A percentile compares a stretch with the other conserved stretches of the same genome.
These are phyloP conservation scores for Vigna hirtella DNA, from an alignment of 306 rosid species.

Conservation along the genomic window DNA sequence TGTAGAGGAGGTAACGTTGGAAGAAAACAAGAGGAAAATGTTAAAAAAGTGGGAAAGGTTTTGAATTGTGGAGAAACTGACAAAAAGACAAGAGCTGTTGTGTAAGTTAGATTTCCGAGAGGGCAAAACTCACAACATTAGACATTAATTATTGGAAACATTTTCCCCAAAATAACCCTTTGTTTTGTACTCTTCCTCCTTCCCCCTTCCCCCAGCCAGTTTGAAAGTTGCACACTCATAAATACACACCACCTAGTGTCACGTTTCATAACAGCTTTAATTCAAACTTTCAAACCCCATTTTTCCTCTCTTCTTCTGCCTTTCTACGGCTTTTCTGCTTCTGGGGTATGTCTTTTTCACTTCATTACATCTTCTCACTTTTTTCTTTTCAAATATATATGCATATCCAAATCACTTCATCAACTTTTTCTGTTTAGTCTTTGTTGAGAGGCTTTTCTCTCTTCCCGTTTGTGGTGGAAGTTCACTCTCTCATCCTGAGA, in stretches of 20 bases:
- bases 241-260: constrained; percentile 47
- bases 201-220: neutral
- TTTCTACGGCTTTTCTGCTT: constrained; percentile 29
- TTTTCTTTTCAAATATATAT: neutral
- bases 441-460: neutral
- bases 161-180: constrained; percentile 56
- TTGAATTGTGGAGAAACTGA: constrained; percentile 67
- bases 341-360: constrained; percentile 44
- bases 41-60: constrained; percentile 44
- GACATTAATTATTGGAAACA: constrained; percentile 43
- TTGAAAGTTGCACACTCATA: constrained; percentile 54
- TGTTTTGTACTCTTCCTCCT: constrained; percentile 62
- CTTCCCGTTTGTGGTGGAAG: constrained; percentile 25
- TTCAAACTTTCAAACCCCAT: constrained; percentile 63
- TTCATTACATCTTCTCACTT: constrained; percentile 9
- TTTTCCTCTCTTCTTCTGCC: constrained; percentile 27
- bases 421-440: constrained; percentile 25
- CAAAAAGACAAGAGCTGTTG: constrained; percentile 54
- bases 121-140: neutral
- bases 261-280: constrained; percentile 61
- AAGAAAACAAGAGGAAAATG: constrained; percentile 52
- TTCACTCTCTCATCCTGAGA: neutral
- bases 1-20: constrained; percentile 45
- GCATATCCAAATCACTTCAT: neutral
- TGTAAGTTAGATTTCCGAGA: constrained; percentile 68